Percentiles rank a stretch among this genome's conserved stretches.
These are phyloP conservation scores for Neofusicoccum umdonicola DNA, from an alignment of 2,329 filamentous ascomycete genomes.

Conservation along the genomic window DNA sequence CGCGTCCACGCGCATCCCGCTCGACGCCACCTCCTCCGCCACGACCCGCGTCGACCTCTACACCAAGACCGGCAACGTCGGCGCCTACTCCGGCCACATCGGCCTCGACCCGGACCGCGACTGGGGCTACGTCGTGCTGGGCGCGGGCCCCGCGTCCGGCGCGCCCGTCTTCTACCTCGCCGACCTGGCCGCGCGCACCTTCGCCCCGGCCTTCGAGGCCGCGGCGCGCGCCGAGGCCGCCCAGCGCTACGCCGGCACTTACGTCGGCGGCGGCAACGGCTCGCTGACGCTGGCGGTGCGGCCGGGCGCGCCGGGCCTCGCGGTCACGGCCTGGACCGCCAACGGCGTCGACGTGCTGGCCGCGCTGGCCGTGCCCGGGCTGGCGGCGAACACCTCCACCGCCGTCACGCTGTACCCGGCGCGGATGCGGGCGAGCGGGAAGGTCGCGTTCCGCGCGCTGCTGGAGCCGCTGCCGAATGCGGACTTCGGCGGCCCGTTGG, in stretches of 20 bases:
- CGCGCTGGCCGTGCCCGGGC: neutral
- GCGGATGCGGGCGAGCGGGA: neutral
- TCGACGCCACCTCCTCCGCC: neutral
- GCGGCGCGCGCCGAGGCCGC: conserved; percentile 22
- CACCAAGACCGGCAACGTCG: conserved; percentile 16
- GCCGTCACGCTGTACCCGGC: neutral
- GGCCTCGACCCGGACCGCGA: conserved; percentile 15
- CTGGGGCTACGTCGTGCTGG: conserved; percentile 17
- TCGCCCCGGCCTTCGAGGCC: conserved; percentile 23
- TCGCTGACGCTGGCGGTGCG: conserved; percentile 19
- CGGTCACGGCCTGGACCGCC: conserved; percentile 20
- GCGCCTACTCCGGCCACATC: conserved; percentile 10
- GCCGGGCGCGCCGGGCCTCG: conserved; percentile 21
- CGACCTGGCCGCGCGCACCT: neutral
- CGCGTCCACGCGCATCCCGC: conserved; percentile 20
- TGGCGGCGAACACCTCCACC: neutral
- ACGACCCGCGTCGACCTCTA: conserved; percentile 24
- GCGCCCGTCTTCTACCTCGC: neutral
- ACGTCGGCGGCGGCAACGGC: neutral
- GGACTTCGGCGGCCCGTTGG: neutral
- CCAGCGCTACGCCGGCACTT: conserved; percentile 17
- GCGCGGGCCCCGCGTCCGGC: conserved; percentile 9
- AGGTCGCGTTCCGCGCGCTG: neutral
- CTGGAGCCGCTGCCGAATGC: neutral
- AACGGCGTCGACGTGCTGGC: conserved; percentile 24